phyloP scores from a whole-genome alignment of 305 asterid genomes.

The Striga hermonthica region DNA sequence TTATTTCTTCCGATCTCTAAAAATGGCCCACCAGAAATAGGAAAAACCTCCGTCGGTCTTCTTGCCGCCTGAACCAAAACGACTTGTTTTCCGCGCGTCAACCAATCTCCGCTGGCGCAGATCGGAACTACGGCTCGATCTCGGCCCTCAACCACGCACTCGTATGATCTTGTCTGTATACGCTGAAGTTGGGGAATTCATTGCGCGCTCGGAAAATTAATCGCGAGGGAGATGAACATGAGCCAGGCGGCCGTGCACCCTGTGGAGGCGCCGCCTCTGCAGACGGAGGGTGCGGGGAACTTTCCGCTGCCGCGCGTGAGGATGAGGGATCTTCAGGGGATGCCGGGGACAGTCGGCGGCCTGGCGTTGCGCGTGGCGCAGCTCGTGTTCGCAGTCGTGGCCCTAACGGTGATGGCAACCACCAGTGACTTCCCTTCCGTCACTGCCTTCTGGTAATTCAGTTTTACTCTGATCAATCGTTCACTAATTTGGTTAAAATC shows the following conservation, averaged over 20 bases:
- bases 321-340: constrained; percentile 92
- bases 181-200: constrained; percentile 27
- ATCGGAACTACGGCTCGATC: constrained; percentile 22
- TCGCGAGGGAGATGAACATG: constrained; percentile 39
- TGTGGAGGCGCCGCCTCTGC: constrained; percentile 61
- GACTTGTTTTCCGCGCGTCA: constrained; percentile 20
- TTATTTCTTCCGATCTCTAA: constrained; percentile 24
- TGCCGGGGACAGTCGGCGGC: constrained; percentile 95
- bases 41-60: constrained; percentile 26
- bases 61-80: constrained; percentile 14
- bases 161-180: background rate
- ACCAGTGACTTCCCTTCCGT: constrained; percentile 89
- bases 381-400: constrained; percentile 65
- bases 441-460: constrained; percentile 83
- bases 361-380: constrained; percentile 68
- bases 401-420: constrained; percentile 83
- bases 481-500: background rate
- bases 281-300: constrained; percentile 73
- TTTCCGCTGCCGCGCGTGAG: constrained; percentile 67
- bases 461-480: background rate
- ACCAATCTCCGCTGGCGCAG: constrained; percentile 32
- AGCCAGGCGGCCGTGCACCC: constrained; percentile 64
- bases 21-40: constrained; percentile 24
- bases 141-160: background rate
- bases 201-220: constrained; percentile 4